These are phyloP conservation scores for Petunia hybrid DNA, from an alignment of 305 asterid species.

Conservation along the genomic window DNA sequence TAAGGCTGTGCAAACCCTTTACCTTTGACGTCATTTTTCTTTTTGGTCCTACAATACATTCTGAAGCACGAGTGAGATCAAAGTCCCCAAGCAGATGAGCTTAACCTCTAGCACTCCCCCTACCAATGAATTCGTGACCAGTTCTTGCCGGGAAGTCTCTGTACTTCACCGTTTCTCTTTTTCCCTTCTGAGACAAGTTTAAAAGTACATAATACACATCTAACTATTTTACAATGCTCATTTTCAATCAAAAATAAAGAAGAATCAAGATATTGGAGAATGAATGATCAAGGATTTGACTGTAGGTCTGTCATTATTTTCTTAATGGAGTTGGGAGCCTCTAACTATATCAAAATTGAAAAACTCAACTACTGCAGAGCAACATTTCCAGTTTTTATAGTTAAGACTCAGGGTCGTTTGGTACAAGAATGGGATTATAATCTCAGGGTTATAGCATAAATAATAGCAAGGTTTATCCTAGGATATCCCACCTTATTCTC, in stretches of 20 bases:
- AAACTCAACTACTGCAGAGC: background rate
- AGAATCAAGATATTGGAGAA: background rate
- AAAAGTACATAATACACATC: background rate
- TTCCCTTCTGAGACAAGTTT: background rate
- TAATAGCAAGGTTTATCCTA: no score
- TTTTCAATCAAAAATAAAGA: background rate
- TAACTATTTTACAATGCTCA: background rate
- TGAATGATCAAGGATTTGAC: background rate
- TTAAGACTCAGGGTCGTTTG: background rate
- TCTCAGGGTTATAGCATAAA: no score
- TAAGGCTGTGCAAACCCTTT: no score
- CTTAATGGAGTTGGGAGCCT: background rate
- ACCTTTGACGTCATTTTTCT: background rate
- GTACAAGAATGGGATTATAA: background rate
- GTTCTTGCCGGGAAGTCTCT: background rate
- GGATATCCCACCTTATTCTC: no score
- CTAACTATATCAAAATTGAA: background rate
- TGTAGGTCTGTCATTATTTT: background rate
- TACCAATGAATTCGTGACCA: background rate
- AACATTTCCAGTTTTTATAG: background rate
- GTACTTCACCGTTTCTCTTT: background rate
- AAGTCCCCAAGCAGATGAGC: background rate
- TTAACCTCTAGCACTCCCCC: background rate
- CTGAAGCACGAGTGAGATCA: background rate
- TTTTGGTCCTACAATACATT: conserved; percentile 18